A percentile compares a stretch with the other conserved stretches of the same genome.
Evolutionary conservation across 441 rosid genomes (phyloP).

Genomic region (Adansonia rubrostipa): DNA sequence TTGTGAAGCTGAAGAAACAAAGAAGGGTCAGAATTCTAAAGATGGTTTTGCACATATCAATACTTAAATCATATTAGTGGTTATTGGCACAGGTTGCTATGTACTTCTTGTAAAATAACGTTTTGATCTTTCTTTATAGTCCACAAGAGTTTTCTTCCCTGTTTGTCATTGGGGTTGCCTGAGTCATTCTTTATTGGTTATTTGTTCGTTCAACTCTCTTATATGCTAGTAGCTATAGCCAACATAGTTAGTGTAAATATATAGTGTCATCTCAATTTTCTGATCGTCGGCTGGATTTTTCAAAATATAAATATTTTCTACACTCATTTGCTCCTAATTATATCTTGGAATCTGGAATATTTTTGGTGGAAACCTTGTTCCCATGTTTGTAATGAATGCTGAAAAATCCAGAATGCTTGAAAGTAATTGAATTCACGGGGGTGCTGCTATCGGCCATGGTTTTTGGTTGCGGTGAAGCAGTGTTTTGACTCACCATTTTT

Average conservation of each 20-base stretch:
- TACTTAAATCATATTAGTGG: background rate
- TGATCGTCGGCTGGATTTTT: background rate
- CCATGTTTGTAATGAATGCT: too few species aligned
- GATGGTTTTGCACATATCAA: conserved; percentile 14
- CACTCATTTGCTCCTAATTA: background rate
- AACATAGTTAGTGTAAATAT: background rate
- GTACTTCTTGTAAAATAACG: conserved; percentile 14
- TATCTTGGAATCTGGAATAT: background rate
- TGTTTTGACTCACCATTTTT: too few species aligned
- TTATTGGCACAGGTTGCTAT: conserved; percentile 13
- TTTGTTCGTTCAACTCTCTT: background rate
- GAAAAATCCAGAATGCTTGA: too few species aligned
- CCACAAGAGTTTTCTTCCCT: conserved; percentile 11
- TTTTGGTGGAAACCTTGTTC: too few species aligned
- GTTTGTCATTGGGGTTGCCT: background rate
- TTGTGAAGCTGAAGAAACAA: background rate
- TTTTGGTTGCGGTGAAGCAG: too few species aligned
- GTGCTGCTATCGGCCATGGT: too few species aligned
- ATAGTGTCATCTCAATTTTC: background rate
- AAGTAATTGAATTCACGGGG: too few species aligned
- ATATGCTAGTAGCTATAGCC: background rate
- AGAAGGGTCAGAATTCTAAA: background rate
- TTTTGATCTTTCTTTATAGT: background rate
- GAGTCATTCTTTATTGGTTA: background rate
- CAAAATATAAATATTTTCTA: background rate